Base-by-base conservation (phyloP, 2,329 filamentous ascomycete species). In the Cyphellophora attinorum region DNA sequence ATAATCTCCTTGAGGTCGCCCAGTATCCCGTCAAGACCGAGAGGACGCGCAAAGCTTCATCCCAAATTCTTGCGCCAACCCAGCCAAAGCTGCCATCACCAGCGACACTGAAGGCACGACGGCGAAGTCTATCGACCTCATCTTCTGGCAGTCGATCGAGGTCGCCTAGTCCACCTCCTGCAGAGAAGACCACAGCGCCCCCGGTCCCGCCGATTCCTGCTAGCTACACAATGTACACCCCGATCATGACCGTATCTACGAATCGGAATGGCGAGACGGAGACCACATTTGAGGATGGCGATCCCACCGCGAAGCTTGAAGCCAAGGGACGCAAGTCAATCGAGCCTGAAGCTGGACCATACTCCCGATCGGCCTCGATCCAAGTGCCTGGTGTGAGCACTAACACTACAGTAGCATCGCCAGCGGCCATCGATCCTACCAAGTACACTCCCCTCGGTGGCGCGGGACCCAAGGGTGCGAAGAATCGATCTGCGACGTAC, bases 1-100 rank as follows among this genome's bases (percentile, higher is more conserved):
- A 74, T 23, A 65, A 65, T 10, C 63, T 62, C 21, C 64, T 77
- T 11, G 72, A 78, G 45, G 63, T 77, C 11, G 60, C 72, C 34
- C 29, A 21, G 29, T 31, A 31, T 18, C 29, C 29, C 8, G n/a
- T 12, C 4, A 6, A 17, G 29, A 18, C 29, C 8, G 19, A 12
- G 19, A 16, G 29, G 2, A 18, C 17, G 12, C 17, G 19, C 5
- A 34, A 27, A 23, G 15, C 13, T 4, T 25, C 18, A 13, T 29
- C 27, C 8, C 11, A 15, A 31, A 17, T 25, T 30, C 33, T 25
- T 25, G 16, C 15, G 6, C 11, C 27, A 8, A 15, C 11, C 6
- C 27, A 6, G 6, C n/a, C n/a, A n/a, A n/a, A n/a, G n/a, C 11
- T 29, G 16, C 19, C 23, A 11, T 6, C 11, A 19, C 11, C 16